Percentiles rank a stretch among this genome's conserved stretches.
These are phyloP conservation scores for Leishmania braziliensis DNA, from an alignment of 208 protist genomes.

Conservation along the genomic window DNA sequence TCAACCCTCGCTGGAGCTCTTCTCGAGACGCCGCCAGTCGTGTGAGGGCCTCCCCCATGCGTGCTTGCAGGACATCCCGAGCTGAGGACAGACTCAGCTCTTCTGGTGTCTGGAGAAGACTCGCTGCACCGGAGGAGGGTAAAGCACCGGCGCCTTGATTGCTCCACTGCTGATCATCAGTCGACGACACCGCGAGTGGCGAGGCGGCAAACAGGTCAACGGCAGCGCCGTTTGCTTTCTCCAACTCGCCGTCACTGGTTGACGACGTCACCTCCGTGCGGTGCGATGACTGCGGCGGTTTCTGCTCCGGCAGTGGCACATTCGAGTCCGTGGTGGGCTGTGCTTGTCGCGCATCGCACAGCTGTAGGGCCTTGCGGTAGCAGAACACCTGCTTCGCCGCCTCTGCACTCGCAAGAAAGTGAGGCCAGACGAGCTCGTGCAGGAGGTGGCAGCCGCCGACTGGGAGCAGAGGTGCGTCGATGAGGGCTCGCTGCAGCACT, in stretches of 20 bases:
- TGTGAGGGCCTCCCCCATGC: conserved; percentile 15
- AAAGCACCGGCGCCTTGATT: background rate
- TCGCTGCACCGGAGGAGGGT: background rate
- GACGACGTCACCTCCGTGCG: background rate
- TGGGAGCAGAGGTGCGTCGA: conserved; percentile 63
- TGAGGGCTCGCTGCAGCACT: conserved; percentile 47
- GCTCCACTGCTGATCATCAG: background rate
- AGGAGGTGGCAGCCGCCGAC: conserved; percentile 57
- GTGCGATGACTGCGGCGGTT: background rate
- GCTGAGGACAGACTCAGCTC: conserved; percentile 23
- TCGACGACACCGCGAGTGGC: background rate
- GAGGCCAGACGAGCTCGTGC: conserved; percentile 54
- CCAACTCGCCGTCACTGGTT: background rate
- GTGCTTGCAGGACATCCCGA: conserved; percentile 7
- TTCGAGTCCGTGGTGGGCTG: background rate
- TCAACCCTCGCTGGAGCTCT: conserved; percentile 15
- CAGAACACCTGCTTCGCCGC: conserved; percentile 40
- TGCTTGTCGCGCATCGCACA: conserved; percentile 8
- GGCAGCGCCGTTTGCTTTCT: background rate
- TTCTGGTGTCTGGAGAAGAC: background rate
- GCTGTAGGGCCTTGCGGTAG: conserved; percentile 10
- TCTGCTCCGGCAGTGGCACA: background rate
- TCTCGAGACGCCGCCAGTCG: background rate
- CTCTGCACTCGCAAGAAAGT: conserved; percentile 36
- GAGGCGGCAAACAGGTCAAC: background rate